Conservation (phyloP, 257 asterid species). For the Solanum gandarillasii region DNA sequence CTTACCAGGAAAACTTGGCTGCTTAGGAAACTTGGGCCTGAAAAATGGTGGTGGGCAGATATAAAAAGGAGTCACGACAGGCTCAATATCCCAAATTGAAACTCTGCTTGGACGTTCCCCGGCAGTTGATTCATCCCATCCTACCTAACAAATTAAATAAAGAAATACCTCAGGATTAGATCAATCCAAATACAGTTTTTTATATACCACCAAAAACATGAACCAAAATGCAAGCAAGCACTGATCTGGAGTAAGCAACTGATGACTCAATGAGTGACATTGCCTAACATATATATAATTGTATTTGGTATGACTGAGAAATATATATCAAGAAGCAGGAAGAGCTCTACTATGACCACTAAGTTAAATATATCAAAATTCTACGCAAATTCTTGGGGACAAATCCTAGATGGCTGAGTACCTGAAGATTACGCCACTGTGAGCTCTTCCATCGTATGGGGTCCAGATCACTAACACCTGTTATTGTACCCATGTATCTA, state of each 20-base stretch:
- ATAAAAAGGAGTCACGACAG: constrained; percentile 88
- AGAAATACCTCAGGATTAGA: background rate
- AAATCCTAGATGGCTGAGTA: constrained; percentile 6
- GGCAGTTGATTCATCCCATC: constrained; percentile 98
- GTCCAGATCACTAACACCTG: constrained; percentile 74
- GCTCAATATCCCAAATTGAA: constrained; percentile 90
- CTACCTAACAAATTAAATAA: constrained; percentile 41
- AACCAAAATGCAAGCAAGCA: background rate
- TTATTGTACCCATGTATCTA: constrained; percentile 91
- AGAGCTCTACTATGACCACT: background rate
- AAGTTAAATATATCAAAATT: background rate
- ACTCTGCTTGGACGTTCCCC: constrained; percentile 93
- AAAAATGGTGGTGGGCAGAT: constrained; percentile 94
- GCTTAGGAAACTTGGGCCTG: constrained; percentile 72
- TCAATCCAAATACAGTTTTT: background rate
- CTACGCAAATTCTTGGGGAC: background rate
- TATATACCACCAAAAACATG: background rate
- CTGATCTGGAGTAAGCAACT: background rate
- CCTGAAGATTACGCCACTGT: constrained; percentile 99
- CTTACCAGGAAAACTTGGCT: constrained; percentile 69
- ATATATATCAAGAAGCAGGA: background rate
- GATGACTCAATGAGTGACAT: background rate
- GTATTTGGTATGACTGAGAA: background rate
- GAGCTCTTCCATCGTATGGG: constrained; percentile 80
- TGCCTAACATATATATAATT: background rate